Conservation (phyloP, 2,329 filamentous ascomycete species). For the Ophiostoma ulmi region DNA sequence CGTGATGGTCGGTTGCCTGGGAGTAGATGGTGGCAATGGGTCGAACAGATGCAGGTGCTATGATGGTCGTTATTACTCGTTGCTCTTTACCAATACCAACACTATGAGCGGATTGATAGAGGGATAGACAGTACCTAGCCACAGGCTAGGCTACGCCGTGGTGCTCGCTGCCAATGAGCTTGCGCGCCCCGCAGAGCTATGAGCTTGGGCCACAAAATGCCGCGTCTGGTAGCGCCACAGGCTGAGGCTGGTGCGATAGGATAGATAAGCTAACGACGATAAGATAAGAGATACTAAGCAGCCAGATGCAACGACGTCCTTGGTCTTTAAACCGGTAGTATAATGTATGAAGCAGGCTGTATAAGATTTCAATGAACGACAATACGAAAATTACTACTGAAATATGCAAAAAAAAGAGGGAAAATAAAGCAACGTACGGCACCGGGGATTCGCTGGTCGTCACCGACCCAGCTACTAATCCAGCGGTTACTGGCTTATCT, state of each 20-base stretch:
- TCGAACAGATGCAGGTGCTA: constrained; percentile 1
- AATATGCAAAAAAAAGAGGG: constrained; percentile 12
- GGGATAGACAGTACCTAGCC: constrained; percentile 15
- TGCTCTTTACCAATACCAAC: background rate
- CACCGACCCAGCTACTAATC: constrained; percentile 25
- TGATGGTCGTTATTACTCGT: background rate
- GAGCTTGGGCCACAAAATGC: constrained; percentile 29
- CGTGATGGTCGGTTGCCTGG: constrained; percentile 13
- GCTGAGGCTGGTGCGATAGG: constrained; percentile 24
- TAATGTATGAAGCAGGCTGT: too few relatives aligned
- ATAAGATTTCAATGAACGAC: background rate
- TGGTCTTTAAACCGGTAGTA: too few relatives aligned
- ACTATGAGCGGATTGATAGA: constrained; percentile 23
- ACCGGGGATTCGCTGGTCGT: constrained; percentile 25
- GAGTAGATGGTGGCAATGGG: constrained; percentile 17
- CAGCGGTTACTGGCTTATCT: constrained; percentile 22
- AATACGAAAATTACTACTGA: background rate
- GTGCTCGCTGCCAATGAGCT: constrained; percentile 20
- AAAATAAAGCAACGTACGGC: constrained; percentile 21
- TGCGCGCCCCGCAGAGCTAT: constrained; percentile 24
- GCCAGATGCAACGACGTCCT: too few relatives aligned
- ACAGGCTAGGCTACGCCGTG: background rate
- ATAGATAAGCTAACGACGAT: constrained; percentile 19
- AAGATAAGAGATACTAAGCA: too few relatives aligned
- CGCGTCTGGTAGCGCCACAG: constrained; percentile 25